Conservation (phyloP, 1,284 basidiomycete genomes). For the Exobasidium cylindrosporum region DNA sequence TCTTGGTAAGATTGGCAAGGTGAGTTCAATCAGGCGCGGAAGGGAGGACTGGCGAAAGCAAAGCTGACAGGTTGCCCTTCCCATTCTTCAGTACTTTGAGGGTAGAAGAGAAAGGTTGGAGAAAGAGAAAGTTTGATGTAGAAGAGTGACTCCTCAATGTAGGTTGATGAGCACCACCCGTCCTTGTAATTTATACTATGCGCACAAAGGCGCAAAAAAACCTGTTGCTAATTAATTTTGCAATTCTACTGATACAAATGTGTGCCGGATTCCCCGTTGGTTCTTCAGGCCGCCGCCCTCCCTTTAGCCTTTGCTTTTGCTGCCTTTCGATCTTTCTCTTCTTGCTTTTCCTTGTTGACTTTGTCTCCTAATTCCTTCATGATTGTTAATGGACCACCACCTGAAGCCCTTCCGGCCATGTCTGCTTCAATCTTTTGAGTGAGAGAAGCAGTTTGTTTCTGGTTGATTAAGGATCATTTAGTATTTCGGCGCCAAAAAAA, state of each 20-base stretch:
- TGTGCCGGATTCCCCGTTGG: background rate
- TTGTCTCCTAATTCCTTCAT: conserved; percentile 85
- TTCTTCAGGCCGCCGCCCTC: no score
- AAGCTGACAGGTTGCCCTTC: background rate
- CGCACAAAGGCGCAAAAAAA: no score
- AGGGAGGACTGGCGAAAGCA: background rate
- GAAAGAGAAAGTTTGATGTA: no score
- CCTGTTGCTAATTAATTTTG: background rate
- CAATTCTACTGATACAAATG: background rate
- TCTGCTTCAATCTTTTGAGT: conserved; percentile 34
- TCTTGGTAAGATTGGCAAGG: conserved; percentile 49
- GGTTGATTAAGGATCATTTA: no score
- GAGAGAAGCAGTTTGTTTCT: conserved; percentile 33
- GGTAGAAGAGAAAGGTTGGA: conserved; percentile 16
- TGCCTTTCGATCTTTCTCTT: conserved; percentile 24
- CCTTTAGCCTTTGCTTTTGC: conserved; percentile 10
- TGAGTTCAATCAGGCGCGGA: conserved; percentile 19
- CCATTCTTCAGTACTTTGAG: conserved; percentile 27
- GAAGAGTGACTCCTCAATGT: no score
- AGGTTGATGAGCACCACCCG: no score
- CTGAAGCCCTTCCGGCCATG: conserved; percentile 35
- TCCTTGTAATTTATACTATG: no score
- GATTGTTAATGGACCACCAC: conserved; percentile 63
- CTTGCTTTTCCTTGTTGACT: conserved; percentile 60
- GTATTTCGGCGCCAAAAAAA: no score